Base-by-base conservation (phyloP, 2,329 filamentous ascomycete species). In the Fusarium burgessii region DNA sequence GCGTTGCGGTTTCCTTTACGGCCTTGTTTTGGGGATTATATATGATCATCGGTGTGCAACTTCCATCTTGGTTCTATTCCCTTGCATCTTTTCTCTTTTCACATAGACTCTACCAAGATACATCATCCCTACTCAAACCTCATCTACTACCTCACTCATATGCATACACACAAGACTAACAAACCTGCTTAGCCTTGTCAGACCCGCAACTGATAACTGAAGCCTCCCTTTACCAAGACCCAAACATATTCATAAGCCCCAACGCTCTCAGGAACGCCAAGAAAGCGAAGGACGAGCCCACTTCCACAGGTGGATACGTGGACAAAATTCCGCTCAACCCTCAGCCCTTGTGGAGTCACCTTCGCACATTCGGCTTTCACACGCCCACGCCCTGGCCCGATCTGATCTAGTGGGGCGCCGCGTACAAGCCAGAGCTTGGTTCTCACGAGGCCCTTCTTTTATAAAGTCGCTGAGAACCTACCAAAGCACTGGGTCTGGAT, bases 381-480 rank as follows among this genome's bases (percentile, higher is more conserved):
- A 65, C 60, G 32, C 62, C 47, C 66, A 63, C 71, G 65, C 66
- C 70, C 66, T 71, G 73, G 70, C 62, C 65, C 70, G 74, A 73
- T 74, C 74, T 76, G 72, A 77, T 77, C 73, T 74, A 63, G 74
- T 76, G 74, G 73, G 72, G 70, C 72, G 63, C 70, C 57, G 64
- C 66, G 71, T 75, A 73, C 71, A 74, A 70, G 62, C 47, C 57
- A 51, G 58, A 71, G 65, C 72, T 74, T 70, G 73, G 65, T 66
- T 73, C 71, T 73, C 61, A 65, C 67, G 29, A 71, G 59, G 52
- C 58, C 47, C 46, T 66, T 63, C 40, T 60, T 60, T 73, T 72
- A 70, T 72, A 74, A 74, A 62, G 68, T 60, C 71, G 41, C 68
- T 58, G 65, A 56, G 58, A 27, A 57, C 71, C 71, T 72, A 55